Percentiles rank a stretch among this genome's conserved stretches.
These are phyloP conservation scores for Crithidia thermophila DNA, from an alignment of 208 protist species.

Conservation along the genomic window DNA sequence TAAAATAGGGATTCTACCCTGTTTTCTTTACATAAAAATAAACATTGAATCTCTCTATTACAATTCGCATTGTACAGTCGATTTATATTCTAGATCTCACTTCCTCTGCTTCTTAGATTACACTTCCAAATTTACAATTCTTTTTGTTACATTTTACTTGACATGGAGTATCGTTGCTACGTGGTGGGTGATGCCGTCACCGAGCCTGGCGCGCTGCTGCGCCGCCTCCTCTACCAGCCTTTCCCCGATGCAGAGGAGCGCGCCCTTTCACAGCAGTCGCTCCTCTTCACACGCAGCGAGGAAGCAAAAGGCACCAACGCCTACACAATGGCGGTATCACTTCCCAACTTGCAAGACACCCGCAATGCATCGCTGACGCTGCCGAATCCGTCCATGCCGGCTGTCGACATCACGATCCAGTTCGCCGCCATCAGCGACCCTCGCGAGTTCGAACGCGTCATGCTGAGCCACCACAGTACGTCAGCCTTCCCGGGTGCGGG, in stretches of 20 bases:
- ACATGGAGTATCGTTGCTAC: conserved; percentile 64
- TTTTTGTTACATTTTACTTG: not conserved
- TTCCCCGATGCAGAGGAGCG: conserved; percentile 30
- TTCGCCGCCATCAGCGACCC: conserved; percentile 41
- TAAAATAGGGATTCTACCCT: conserved; percentile 7
- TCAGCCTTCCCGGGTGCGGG: not conserved
- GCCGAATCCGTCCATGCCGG: conserved; percentile 55
- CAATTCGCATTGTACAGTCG: too few relatives aligned
- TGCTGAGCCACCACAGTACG: conserved; percentile 3
- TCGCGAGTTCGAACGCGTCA: conserved; percentile 14
- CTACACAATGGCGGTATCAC: conserved; percentile 19
- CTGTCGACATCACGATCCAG: conserved; percentile 44
- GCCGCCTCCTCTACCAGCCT: conserved; percentile 33
- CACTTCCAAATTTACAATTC: not conserved
- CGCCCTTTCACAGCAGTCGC: conserved; percentile 14
- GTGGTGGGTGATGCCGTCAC: conserved; percentile 46
- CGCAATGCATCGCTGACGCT: conserved; percentile 25
- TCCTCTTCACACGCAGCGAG: conserved; percentile 22
- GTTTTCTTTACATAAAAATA: too few relatives aligned
- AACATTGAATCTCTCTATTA: too few relatives aligned
- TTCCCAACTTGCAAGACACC: not conserved
- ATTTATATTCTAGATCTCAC: conserved; percentile 12
- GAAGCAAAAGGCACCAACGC: conserved; percentile 10
- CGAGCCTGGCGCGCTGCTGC: conserved; percentile 44
- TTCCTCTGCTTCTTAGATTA: not conserved